Evolutionary conservation across 2,329 filamentous ascomycete genomes (phyloP), one percentile per base, ranked within the genome.

Genomic region (Knoxdaviesia proteae): DNA sequence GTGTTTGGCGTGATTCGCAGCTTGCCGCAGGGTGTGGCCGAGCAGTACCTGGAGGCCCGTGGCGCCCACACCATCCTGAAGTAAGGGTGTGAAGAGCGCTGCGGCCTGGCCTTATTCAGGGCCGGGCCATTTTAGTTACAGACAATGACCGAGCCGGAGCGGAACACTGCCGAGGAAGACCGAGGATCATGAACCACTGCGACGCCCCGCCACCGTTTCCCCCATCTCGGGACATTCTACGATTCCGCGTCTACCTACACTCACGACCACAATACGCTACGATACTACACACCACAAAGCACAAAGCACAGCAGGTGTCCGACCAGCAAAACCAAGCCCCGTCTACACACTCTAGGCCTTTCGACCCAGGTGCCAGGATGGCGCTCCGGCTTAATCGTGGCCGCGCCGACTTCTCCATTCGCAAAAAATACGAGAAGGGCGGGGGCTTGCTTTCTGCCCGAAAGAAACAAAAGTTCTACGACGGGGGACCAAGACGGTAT

Each of bases 361-460:
- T 93, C 82, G 66, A 73, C 63, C 63, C 66, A 67, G 71, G 75
- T 77, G 83, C 72, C 78, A 87, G 76, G 77, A 44, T 79, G 77
- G 74, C 74, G 83, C 86, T 93, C 87, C 87, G 86, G 87, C 87
- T 94, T 94, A 94, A 90, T 93, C 80, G 84, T 79, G 82, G 84
- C 84, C 80, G 35, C n/a, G 31, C 32, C 20, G 20, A 20, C 20
- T 20, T 20, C 20, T 20, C 20, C 2, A 20, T 20, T 20, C 20
- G 20, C 20, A 20, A 20, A 20, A 20, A 20, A 20, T 20, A 2
- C 20, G 20, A 20, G 20, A 20, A 20, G 20, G 20, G 20, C 20
- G 48, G 46, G 38, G 47, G 47, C 59, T 71, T 73, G 58, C 61
- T 93, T 72, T 93, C 68, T 80, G 86, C 84, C 83, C 71, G 60